These are phyloP conservation scores for Encephalitozoon cuniculi DNA, from an alignment of 371 early-diverging fungal species.

Conservation along the genomic window DNA sequence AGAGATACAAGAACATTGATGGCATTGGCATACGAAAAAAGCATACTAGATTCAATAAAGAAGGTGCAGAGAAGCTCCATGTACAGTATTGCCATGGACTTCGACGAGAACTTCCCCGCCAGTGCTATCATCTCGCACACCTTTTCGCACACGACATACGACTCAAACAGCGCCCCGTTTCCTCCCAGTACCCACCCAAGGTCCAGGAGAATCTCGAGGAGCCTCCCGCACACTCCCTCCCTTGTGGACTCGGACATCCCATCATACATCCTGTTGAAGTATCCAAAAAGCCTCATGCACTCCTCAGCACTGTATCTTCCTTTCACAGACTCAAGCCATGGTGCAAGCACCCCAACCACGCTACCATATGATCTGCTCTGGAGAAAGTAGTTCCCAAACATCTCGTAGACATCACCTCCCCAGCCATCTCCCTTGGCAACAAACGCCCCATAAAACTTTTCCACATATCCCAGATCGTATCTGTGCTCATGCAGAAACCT, in stretches of 20 bases:
- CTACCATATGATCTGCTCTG: not conserved
- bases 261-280: not conserved
- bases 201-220: not conserved
- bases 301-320: not conserved
- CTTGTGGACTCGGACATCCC: not conserved
- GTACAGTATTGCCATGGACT: not conserved
- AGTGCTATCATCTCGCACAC: not conserved
- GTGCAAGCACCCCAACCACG: not conserved
- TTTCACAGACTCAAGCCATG: not conserved
- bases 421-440: not conserved
- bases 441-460: not conserved
- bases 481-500: not conserved
- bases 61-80: not conserved
- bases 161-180: not conserved
- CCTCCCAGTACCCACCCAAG: not conserved
- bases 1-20: slow-evolving; percentile 1
- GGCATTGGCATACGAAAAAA: not conserved
- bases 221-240: not conserved
- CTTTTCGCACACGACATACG: not conserved
- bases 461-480: not conserved
- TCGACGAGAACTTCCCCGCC: not conserved
- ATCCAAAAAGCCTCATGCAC: not conserved
- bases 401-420: not conserved
- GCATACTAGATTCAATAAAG: not conserved
- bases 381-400: not conserved